A percentile compares a stretch with the other conserved stretches of the same genome.
phyloP scores from a whole-genome alignment of 2,329 filamentous ascomycete species.

The Geosmithia morbida region DNA sequence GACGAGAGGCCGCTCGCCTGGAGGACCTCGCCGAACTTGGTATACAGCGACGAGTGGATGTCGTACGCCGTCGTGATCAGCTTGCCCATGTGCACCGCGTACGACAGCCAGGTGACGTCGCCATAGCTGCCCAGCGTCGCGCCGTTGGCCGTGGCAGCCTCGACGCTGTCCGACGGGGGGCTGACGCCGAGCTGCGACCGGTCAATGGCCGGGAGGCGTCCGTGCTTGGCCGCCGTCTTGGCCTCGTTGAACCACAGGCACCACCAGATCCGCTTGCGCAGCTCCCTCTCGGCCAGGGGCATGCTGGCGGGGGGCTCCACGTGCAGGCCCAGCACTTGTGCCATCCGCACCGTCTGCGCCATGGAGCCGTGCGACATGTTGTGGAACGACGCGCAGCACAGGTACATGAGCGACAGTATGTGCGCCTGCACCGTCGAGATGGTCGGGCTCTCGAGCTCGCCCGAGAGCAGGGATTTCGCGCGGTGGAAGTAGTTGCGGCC shows the following conservation, averaged over 20 bases:
- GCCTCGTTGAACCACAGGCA: constrained; percentile 30
- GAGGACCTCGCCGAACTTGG: constrained; percentile 5
- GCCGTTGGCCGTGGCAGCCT: constrained; percentile 5
- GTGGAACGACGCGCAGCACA: constrained; percentile 30
- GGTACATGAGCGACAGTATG: constrained; percentile 26
- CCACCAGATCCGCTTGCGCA: constrained; percentile 39
- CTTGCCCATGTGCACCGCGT: constrained; percentile 4
- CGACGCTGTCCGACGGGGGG: constrained; percentile 13
- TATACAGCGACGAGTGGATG: constrained; percentile 15
- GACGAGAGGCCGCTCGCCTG: not conserved
- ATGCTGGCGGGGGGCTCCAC: constrained; percentile 23
- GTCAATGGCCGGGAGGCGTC: constrained; percentile 24
- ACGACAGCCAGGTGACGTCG: constrained; percentile 10
- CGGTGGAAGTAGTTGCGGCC: constrained; percentile 31
- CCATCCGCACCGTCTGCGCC: constrained; percentile 25
- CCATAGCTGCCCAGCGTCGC: constrained; percentile 5
- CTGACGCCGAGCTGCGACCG: constrained; percentile 16
- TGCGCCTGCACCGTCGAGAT: constrained; percentile 33
- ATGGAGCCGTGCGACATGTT: constrained; percentile 29
- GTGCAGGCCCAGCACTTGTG: constrained; percentile 32
- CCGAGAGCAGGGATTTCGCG: constrained; percentile 24
- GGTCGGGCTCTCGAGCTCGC: constrained; percentile 31
- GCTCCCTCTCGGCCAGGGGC: constrained; percentile 19
- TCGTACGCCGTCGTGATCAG: constrained; percentile 7
- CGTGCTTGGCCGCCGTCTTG: constrained; percentile 29